Base-by-base conservation (phyloP, 2,329 filamentous ascomycete genomes). In the Talaromyces sp. region DNA sequence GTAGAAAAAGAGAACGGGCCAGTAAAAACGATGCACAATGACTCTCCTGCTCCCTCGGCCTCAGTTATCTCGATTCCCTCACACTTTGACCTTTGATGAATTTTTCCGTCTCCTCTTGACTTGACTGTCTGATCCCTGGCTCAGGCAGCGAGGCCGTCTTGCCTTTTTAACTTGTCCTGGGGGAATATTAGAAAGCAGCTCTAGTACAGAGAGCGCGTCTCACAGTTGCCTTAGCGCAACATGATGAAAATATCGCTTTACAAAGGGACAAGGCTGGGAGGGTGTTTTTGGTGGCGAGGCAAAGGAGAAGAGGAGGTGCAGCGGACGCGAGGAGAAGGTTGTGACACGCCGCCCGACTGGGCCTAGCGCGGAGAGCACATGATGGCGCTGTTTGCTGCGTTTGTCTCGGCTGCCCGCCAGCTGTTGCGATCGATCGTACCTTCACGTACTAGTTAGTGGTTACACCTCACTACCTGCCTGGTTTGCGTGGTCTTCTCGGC, bases 161-260 rank as follows among this genome's bases (percentile, higher is more conserved):
- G 67, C 64, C 68, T 73, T 71, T 23, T 23, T 68, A 53, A 30
- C 9, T 31, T 53, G 23, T 33, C 28, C 14, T 63, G 67, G 63
- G 51, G 47, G 40, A 33, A 64, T 71, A 65, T 66, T 66, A 68
- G 70, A 63, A 69, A 65, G 61, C 59, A 63, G 68, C 64, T 69
- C 69, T 74, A 70, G 73, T 73, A 73, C 72, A 69, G 72, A 69
- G 70, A 73, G 67, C 70, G 73, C 68, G 68, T 47, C 69, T 65
- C 67, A 63, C 2, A 40, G 63, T 65, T 69, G 70, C 68, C 65
- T 63, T 66, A 68, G 65, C 70, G 68, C 68, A 72, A 70, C 68
- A 74, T 73, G 70, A 68, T 73, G 67, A 72, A 73, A 47, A 47
- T 47, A 47, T 74, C 70, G 71, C 70, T 75, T 77, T 77, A 77